phyloP scores from a whole-genome alignment of 805 yeast genomes.

The Candida tallmaniae region DNA sequence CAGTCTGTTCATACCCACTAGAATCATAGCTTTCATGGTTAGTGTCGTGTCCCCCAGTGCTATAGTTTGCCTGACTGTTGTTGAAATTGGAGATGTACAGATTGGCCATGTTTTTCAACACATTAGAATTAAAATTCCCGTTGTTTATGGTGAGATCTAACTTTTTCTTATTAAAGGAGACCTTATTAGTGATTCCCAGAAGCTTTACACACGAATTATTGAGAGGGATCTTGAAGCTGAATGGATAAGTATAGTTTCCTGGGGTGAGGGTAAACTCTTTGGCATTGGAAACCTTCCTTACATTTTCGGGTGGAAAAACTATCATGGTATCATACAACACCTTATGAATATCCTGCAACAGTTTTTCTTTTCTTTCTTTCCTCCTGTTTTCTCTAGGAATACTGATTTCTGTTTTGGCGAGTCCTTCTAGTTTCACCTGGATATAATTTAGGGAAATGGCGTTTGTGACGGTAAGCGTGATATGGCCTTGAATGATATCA shows the following conservation, averaged over 20 bases:
- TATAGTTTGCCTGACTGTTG: background rate
- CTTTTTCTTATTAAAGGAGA: slow-evolving; percentile 25
- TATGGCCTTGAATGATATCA: slow-evolving; percentile 40
- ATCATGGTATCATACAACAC: slow-evolving; percentile 45
- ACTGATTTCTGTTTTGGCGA: slow-evolving; percentile 33
- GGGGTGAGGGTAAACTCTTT: slow-evolving; percentile 46
- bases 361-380: slow-evolving; percentile 13
- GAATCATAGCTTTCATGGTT: no score
- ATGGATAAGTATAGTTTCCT: slow-evolving; percentile 48
- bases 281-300: slow-evolving; percentile 38
- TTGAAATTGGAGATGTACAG: slow-evolving; percentile 6
- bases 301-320: slow-evolving; percentile 50
- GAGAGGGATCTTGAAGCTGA: slow-evolving; percentile 42
- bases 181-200: slow-evolving; percentile 23
- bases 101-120: slow-evolving; percentile 17
- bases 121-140: slow-evolving; percentile 22
- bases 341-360: slow-evolving; percentile 38
- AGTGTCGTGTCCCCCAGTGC: background rate
- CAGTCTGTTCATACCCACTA: no score
- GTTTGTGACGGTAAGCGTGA: slow-evolving; percentile 33
- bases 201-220: slow-evolving; percentile 36
- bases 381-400: slow-evolving; percentile 18
- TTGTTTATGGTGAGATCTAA: slow-evolving; percentile 28
- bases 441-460: slow-evolving; percentile 43
- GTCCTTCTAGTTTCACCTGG: slow-evolving; percentile 51